Conservation (phyloP, 441 rosid genomes). For the Erodium texanum region DNA sequence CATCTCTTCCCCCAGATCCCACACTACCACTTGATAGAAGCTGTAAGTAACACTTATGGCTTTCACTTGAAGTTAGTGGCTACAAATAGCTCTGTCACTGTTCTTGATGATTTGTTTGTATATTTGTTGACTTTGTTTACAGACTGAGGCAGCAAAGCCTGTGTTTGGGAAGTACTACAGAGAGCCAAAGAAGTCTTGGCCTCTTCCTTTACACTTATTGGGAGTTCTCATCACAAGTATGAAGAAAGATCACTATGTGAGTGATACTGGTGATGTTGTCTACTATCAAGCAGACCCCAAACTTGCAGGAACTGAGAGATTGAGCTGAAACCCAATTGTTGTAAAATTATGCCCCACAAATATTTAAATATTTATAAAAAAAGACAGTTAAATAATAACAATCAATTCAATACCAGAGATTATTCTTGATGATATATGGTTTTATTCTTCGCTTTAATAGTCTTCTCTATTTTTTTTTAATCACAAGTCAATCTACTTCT, state of each 20-base stretch:
- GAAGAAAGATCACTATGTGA: slow-evolving; percentile 71
- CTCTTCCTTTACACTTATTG: slow-evolving; percentile 56
- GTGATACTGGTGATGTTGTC: slow-evolving; percentile 68
- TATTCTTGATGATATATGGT: no score
- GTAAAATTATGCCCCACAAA: no score
- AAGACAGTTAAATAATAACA: no score
- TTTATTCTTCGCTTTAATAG: no score
- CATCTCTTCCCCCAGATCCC: slow-evolving; percentile 95
- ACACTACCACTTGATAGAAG: slow-evolving; percentile 73
- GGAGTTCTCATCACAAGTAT: slow-evolving; percentile 50
- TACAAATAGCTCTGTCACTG: neutral
- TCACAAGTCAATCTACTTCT: no score
- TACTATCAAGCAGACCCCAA: slow-evolving; percentile 60
- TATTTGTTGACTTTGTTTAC: slow-evolving; percentile 11
- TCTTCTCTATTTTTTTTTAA: no score
- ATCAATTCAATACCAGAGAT: no score
- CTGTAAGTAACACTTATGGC: no score
- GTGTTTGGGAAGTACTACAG: slow-evolving; percentile 79
- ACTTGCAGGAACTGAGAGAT: slow-evolving; percentile 14
- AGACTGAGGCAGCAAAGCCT: slow-evolving; percentile 80
- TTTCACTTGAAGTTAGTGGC: no score
- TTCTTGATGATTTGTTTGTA: neutral
- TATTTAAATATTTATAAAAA: no score
- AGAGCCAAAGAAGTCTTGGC: slow-evolving; percentile 68
- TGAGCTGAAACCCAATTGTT: no score